Percentiles rank a stretch among this genome's conserved stretches.
Evolutionary conservation across 345 rosid genomes (phyloP).

Genomic region (Laguncularia racemosa): DNA sequence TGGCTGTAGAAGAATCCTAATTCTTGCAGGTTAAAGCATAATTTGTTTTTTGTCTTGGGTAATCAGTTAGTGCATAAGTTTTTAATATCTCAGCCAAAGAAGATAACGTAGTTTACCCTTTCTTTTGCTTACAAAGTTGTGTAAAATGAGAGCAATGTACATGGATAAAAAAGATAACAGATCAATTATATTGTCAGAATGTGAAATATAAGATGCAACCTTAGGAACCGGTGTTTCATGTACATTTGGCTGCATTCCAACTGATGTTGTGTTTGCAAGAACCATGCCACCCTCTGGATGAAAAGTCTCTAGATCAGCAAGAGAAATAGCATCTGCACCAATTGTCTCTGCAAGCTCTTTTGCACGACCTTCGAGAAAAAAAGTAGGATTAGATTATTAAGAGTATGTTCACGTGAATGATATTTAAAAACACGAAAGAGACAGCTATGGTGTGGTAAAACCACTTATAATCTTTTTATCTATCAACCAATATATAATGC

Average conservation of each 20-base stretch:
- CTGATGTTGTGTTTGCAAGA: slow-evolving; percentile 87
- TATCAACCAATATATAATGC: too few species aligned
- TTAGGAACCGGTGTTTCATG: slow-evolving; percentile 81
- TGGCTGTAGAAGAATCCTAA: too few species aligned
- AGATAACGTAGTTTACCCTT: too few species aligned
- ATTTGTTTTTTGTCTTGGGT: too few species aligned
- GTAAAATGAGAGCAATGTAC: background rate
- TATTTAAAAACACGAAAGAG: too few species aligned
- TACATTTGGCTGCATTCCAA: slow-evolving; percentile 91
- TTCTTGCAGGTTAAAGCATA: too few species aligned
- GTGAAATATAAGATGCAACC: slow-evolving; percentile 29
- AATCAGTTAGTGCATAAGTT: too few species aligned
- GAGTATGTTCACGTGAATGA: too few species aligned
- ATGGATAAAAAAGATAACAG: too few species aligned
- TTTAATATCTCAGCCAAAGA: too few species aligned
- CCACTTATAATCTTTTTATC: too few species aligned
- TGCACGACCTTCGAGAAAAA: slow-evolving; percentile 52
- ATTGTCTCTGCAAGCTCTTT: slow-evolving; percentile 60
- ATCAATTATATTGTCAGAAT: background rate
- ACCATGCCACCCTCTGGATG: slow-evolving; percentile 75
- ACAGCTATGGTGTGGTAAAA: too few species aligned
- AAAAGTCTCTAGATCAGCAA: slow-evolving; percentile 55
- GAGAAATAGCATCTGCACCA: slow-evolving; percentile 75
- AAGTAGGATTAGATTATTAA: slow-evolving; percentile 3
- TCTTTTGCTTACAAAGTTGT: background rate